phyloP scores from a whole-genome alignment of 306 rosid genomes.

The Gastrolobium villosum region DNA sequence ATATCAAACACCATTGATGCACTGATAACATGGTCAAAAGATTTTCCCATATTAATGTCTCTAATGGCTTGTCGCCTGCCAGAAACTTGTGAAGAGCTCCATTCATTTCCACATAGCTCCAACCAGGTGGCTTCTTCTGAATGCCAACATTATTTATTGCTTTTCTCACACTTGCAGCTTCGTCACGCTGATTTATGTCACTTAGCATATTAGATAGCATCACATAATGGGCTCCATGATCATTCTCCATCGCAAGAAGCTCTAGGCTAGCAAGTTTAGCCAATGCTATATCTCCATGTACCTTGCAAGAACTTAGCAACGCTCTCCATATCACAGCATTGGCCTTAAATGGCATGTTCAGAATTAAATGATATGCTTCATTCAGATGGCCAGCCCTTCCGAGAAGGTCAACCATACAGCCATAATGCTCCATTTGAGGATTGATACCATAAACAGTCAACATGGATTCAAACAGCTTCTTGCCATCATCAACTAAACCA shows the following conservation, averaged over 20 bases:
- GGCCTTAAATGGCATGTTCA: slow-evolving; percentile 56
- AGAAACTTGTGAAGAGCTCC: slow-evolving; percentile 55
- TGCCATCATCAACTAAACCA: slow-evolving; percentile 59
- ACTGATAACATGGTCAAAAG: slow-evolving; percentile 38
- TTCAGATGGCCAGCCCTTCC: slow-evolving; percentile 55
- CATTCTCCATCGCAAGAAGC: slow-evolving; percentile 59
- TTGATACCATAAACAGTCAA: slow-evolving; percentile 29
- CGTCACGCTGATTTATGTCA: slow-evolving; percentile 51
- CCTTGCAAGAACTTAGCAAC: slow-evolving; percentile 55
- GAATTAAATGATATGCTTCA: slow-evolving; percentile 52
- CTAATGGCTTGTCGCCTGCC: slow-evolving; percentile 47
- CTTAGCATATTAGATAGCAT: slow-evolving; percentile 53
- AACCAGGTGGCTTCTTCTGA: slow-evolving; percentile 63
- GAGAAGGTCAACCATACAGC: slow-evolving; percentile 63
- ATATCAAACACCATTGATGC: slow-evolving; percentile 52
- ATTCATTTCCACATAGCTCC: slow-evolving; percentile 61
- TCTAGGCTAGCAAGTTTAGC: slow-evolving; percentile 52
- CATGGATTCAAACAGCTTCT: slow-evolving; percentile 58
- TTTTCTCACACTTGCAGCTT: slow-evolving; percentile 55
- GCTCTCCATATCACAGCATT: slow-evolving; percentile 60
- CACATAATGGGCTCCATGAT: slow-evolving; percentile 58
- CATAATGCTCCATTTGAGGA: slow-evolving; percentile 60
- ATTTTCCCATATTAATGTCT: slow-evolving; percentile 46
- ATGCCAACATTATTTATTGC: slow-evolving; percentile 49
- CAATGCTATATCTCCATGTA: slow-evolving; percentile 51